These are phyloP conservation scores for Aspergillus saccharolyticus DNA, from an alignment of 495 filamentous ascomycete genomes.

Conservation along the genomic window DNA sequence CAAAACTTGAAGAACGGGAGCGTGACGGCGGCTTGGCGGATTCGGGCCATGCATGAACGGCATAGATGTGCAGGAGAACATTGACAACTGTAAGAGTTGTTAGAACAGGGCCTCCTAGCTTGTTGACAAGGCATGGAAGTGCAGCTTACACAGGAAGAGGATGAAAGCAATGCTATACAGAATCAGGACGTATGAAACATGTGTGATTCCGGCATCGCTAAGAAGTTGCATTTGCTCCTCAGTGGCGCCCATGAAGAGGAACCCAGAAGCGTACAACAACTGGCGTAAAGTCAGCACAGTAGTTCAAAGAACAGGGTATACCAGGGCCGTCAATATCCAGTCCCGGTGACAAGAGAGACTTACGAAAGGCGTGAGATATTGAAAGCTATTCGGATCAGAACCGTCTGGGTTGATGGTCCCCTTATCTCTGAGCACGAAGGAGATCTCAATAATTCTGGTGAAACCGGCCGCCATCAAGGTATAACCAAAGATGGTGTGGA, in stretches of 20 bases:
- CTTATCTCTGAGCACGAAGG: constrained; percentile 76
- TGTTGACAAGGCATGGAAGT: background rate
- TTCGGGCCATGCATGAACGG: constrained; percentile 53
- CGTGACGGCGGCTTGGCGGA: constrained; percentile 27
- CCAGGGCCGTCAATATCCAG: background rate
- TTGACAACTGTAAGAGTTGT: constrained; percentile 52
- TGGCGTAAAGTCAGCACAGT: constrained; percentile 30
- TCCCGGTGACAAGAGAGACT: constrained; percentile 33
- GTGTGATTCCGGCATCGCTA: constrained; percentile 64
- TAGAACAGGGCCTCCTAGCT: background rate
- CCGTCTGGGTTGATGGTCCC: constrained; percentile 51
- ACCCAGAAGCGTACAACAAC: constrained; percentile 89
- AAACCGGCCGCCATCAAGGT: constrained; percentile 88
- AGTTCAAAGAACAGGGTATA: background rate
- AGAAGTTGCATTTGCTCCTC: constrained; percentile 91
- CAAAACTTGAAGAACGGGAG: constrained; percentile 13
- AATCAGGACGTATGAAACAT: constrained; percentile 87
- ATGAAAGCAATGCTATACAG: constrained; percentile 87
- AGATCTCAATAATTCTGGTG: constrained; percentile 83
- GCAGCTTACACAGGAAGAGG: constrained; percentile 71
- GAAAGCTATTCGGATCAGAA: constrained; percentile 76
- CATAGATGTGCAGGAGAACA: constrained; percentile 79
- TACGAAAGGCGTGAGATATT: constrained; percentile 88
- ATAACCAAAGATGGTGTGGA: constrained; percentile 91
- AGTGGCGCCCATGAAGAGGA: constrained; percentile 95